Evolutionary conservation across 2,329 filamentous ascomycete genomes (phyloP).

Genomic region (Ceratocystis destructans): DNA sequence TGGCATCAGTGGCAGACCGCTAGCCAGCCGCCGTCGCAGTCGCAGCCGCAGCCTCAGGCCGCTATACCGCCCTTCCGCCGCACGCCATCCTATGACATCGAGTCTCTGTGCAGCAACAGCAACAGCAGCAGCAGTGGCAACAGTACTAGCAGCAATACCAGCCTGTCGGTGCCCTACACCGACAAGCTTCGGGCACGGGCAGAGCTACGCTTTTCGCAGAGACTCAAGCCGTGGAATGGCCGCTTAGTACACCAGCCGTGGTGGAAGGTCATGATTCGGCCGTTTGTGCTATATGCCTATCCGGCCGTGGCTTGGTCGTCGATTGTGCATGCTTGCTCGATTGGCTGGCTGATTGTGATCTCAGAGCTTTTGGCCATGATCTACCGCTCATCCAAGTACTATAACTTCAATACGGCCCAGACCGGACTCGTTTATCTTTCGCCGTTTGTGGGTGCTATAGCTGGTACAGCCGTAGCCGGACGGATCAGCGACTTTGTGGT

Average conservation of each 20-base stretch:
- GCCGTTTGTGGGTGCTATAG: constrained; percentile 73
- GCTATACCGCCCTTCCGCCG: not conserved
- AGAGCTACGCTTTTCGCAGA: constrained; percentile 56
- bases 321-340: constrained; percentile 69
- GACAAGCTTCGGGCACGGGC: constrained; percentile 53
- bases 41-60: not conserved
- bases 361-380: constrained; percentile 76
- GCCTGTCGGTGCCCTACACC: constrained; percentile 44
- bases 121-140: not conserved
- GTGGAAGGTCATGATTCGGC: constrained; percentile 62
- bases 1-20: not conserved
- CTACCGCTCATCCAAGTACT: constrained; percentile 53
- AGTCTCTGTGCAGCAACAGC: constrained; percentile 7
- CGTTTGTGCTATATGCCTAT: constrained; percentile 76
- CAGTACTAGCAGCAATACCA: not conserved
- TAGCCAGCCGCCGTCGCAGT: not conserved
- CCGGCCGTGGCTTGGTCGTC: constrained; percentile 82
- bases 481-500: constrained; percentile 78
- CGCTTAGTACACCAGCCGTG: constrained; percentile 66
- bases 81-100: constrained; percentile 16
- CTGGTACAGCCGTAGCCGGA: constrained; percentile 85
- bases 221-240: constrained; percentile 64
- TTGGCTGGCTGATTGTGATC: constrained; percentile 74
- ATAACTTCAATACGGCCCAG: constrained; percentile 69
- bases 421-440: constrained; percentile 81